Percentiles rank a stretch among this genome's conserved stretches.
phyloP scores from a whole-genome alignment of 805 yeast genomes.

The Pachysolen tannophilus region DNA sequence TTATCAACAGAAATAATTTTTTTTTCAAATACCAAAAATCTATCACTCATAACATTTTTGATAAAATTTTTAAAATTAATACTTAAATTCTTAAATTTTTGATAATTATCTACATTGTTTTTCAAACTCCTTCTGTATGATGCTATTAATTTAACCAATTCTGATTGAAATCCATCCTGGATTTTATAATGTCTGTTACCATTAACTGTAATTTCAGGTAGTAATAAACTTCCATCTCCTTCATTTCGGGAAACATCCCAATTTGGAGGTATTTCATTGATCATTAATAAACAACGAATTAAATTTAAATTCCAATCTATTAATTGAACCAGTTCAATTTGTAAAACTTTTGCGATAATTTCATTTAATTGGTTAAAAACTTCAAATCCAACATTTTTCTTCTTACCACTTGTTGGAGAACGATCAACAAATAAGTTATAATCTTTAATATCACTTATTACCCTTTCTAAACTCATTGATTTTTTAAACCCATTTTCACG shows the following conservation, averaged over 20 bases:
- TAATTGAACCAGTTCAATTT: conserved; percentile 12
- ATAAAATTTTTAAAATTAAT: conserved; percentile 4
- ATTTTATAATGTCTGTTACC: conserved; percentile 13
- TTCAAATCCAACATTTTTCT: conserved; percentile 15
- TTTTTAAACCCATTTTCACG: no score
- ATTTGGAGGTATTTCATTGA: conserved; percentile 15
- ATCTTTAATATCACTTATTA: conserved; percentile 14
- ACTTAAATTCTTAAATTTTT: no score
- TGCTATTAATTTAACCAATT: conserved; percentile 14
- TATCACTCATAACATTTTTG: conserved; percentile 6
- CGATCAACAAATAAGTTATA: conserved; percentile 1
- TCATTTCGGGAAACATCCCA: conserved; percentile 1
- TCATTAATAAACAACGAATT: conserved; percentile 37
- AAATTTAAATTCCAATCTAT: conserved; percentile 48
- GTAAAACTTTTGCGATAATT: conserved; percentile 9
- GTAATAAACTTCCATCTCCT: neutral
- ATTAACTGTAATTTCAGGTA: conserved; percentile 7
- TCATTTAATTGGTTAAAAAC: conserved; percentile 19
- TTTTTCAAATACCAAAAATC: conserved; percentile 7
- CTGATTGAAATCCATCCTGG: conserved; percentile 14
- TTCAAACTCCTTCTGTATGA: conserved; percentile 9
- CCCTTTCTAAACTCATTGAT: conserved; percentile 9
- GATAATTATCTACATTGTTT: conserved; percentile 13
- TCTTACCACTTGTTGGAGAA: neutral
- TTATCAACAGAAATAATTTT: no score